Conservation (phyloP, 768 basidiomycete genomes). For the Chalciporus sphaerocephalus region DNA sequence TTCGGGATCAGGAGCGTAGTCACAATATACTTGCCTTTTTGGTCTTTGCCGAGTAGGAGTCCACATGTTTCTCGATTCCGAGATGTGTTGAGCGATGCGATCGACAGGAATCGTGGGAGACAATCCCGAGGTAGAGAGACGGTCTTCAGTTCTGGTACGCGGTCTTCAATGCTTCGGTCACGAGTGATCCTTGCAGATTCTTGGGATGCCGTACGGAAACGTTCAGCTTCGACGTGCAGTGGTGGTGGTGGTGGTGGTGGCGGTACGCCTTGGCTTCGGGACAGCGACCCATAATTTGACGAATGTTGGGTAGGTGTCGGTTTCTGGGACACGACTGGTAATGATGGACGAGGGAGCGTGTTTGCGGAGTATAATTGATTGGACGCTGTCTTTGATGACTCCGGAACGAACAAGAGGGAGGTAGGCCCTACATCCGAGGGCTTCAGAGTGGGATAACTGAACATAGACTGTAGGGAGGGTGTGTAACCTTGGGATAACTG, state of each 20-base stretch:
- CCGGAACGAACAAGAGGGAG: constrained; percentile 45
- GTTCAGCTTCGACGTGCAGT: constrained; percentile 23
- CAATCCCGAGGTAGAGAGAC: constrained; percentile 70
- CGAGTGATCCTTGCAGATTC: constrained; percentile 33
- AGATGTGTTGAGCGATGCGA: constrained; percentile 75
- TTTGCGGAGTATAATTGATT: constrained; percentile 30
- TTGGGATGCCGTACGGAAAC: constrained; percentile 33
- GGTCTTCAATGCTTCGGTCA: constrained; percentile 29
- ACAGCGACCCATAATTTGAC: constrained; percentile 24
- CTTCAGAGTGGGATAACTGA: constrained; percentile 37
- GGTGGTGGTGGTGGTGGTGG: constrained; percentile 23
- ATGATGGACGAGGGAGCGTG: constrained; percentile 34
- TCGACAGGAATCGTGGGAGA: constrained; percentile 69
- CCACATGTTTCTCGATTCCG: constrained; percentile 86
- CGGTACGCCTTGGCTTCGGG: constrained; percentile 21
- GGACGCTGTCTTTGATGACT: constrained; percentile 23
- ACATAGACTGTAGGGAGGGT: constrained; percentile 77
- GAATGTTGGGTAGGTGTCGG: constrained; percentile 17
- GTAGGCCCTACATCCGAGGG: constrained; percentile 33
- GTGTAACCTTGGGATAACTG: constrained; percentile 75
- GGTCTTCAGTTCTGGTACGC: constrained; percentile 47
- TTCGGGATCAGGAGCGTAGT: constrained; percentile 83
- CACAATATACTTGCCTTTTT: constrained; percentile 61
- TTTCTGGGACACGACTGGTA: constrained; percentile 15
- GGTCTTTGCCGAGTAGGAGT: constrained; percentile 66